Conservation (phyloP, 768 basidiomycete species). For the Boletus reticulatus region DNA sequence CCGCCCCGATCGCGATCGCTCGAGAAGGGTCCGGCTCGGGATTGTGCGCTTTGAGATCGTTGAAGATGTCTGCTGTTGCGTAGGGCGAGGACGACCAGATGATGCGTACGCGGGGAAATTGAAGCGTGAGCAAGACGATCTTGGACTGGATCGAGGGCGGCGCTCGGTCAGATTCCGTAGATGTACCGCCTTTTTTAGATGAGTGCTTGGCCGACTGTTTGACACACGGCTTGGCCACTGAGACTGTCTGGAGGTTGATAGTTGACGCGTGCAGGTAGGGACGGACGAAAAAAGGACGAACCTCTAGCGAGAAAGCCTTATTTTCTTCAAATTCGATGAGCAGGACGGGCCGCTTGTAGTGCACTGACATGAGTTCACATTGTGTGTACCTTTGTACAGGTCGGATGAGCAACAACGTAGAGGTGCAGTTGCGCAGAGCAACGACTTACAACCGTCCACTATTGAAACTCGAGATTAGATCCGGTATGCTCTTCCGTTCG, state of each 20-base stretch:
- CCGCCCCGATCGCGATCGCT: conserved; percentile 80
- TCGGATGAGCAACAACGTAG: background rate
- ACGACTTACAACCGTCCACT: conserved; percentile 84
- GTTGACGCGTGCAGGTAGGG: background rate
- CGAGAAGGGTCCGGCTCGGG: conserved; percentile 76
- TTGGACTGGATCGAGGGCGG: conserved; percentile 80
- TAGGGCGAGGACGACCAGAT: conserved; percentile 98
- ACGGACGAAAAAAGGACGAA: conserved; percentile 30
- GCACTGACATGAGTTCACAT: conserved; percentile 94
- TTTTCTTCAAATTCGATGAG: conserved; percentile 98
- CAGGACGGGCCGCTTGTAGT: conserved; percentile 92
- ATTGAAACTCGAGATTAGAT: conserved; percentile 90
- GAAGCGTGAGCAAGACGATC: conserved; percentile 82
- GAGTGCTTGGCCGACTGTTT: conserved; percentile 57
- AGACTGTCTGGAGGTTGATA: conserved; percentile 45
- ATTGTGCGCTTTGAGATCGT: conserved; percentile 79
- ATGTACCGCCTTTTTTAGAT: conserved; percentile 43
- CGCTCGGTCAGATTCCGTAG: conserved; percentile 32
- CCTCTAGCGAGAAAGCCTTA: conserved; percentile 90
- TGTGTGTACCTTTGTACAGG: conserved; percentile 75
- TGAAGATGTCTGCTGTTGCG: conserved; percentile 88
- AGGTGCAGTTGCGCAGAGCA: background rate
- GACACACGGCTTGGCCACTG: conserved; percentile 60
- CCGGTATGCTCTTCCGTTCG: conserved; percentile 92
- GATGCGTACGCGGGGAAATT: conserved; percentile 89